These are phyloP conservation scores for Didymella lethalis DNA, from an alignment of 2,329 filamentous ascomycete genomes.

Conservation along the genomic window DNA sequence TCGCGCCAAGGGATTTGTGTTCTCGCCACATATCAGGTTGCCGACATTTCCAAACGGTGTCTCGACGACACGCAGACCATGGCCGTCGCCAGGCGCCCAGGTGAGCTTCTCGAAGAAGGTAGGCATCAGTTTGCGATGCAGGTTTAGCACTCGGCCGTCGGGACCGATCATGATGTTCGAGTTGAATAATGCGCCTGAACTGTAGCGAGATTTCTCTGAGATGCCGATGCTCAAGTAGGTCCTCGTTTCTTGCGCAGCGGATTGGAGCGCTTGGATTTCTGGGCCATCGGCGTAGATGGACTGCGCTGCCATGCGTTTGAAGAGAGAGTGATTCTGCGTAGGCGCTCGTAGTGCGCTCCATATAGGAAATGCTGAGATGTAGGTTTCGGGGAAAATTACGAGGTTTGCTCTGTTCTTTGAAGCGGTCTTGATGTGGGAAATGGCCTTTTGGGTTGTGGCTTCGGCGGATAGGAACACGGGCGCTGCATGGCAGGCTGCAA, in stretches of 20 bases:
- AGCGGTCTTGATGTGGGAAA: slow-evolving; percentile 57
- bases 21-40: slow-evolving; percentile 64
- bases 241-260: slow-evolving; percentile 48
- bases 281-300: slow-evolving; percentile 58
- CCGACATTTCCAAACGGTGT: slow-evolving; percentile 59
- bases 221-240: slow-evolving; percentile 60
- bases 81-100: slow-evolving; percentile 62
- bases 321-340: slow-evolving; percentile 60
- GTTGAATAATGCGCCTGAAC: slow-evolving; percentile 60
- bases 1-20: slow-evolving; percentile 64
- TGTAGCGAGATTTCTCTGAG: slow-evolving; percentile 57
- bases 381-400: slow-evolving; percentile 63
- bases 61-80: slow-evolving; percentile 58
- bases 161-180: slow-evolving; percentile 59
- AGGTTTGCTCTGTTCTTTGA: slow-evolving; percentile 57
- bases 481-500: slow-evolving; percentile 41
- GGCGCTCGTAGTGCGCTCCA: slow-evolving; percentile 60
- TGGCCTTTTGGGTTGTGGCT: slow-evolving; percentile 58
- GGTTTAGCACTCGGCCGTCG: slow-evolving; percentile 57
- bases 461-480: slow-evolving; percentile 59
- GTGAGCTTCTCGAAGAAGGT: slow-evolving; percentile 66
- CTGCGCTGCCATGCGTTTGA: slow-evolving; percentile 55
- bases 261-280: slow-evolving; percentile 50
- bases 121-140: slow-evolving; percentile 64
- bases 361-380: slow-evolving; percentile 62